Percentiles rank a stretch among this genome's conserved stretches.
phyloP scores from a whole-genome alignment of 495 filamentous ascomycete genomes.

The Aspergillus diversus region DNA sequence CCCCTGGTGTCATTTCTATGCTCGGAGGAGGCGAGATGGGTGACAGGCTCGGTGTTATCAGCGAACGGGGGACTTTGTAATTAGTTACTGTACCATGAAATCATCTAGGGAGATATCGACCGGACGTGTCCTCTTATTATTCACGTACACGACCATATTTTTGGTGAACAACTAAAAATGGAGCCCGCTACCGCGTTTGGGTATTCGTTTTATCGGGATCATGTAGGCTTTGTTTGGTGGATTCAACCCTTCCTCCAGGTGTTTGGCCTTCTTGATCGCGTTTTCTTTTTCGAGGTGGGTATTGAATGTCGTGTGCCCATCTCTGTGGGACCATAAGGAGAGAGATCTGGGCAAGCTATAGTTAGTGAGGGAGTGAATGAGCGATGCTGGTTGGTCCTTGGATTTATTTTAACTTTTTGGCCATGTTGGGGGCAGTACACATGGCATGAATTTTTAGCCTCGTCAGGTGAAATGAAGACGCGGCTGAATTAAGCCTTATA shows the following conservation, averaged over 20 bases:
- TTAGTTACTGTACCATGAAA: not conserved
- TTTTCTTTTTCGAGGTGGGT: too few species aligned
- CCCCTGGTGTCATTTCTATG: conserved; percentile 22
- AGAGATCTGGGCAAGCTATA: too few species aligned
- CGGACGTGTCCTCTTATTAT: too few species aligned
- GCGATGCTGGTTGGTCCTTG: not conserved
- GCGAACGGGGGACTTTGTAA: conserved; percentile 13
- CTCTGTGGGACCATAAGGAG: too few species aligned
- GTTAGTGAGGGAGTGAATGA: not conserved
- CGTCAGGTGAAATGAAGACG: not conserved
- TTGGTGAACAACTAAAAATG: too few species aligned
- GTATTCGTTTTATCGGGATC: too few species aligned
- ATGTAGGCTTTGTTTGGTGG: too few species aligned
- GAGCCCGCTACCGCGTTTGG: too few species aligned
- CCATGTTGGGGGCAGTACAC: not conserved
- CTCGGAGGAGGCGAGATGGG: conserved; percentile 19
- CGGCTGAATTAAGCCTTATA: not conserved
- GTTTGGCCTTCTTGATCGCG: too few species aligned
- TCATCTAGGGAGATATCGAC: not conserved
- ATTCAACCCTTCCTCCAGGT: too few species aligned
- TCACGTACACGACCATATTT: not conserved
- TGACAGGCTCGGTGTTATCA: conserved; percentile 16
- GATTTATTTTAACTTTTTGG: too few species aligned
- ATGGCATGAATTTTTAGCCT: not conserved
- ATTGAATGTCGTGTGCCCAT: too few species aligned